Base-by-base conservation (phyloP, 2,329 filamentous ascomycete species). In the Beauveria medogensis region DNA sequence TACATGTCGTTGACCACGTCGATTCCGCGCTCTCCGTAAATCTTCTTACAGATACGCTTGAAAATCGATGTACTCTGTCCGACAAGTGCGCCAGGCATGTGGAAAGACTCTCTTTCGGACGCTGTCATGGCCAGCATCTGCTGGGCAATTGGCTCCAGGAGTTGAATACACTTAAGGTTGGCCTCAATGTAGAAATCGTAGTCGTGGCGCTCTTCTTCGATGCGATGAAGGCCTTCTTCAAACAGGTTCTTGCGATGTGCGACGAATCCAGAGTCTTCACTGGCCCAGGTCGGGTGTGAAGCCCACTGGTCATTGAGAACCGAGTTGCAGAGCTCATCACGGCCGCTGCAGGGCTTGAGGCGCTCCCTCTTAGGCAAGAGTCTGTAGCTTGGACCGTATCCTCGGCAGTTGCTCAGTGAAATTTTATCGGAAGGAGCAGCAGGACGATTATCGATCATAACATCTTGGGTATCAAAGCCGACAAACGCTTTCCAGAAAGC, bases 171-270 rank as follows among this genome's bases (percentile, higher is more conserved):
- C 67, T 96, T 92, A 63, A 89, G 85, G 69, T 94, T 96, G 9
- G 91, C 90, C 75, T 99, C 94, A 58, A 99, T 97, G 71, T 97
- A 94, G 76, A 95, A 96, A 73, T 99, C 94, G 69, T 99, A 99
- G 71, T 99, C 94, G 70, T 99, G 94, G 5, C 94, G 89, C 73
- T 99, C 94, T 74, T 99, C 94, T 74, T 99, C 94, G 63, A 99
- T 97, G 22, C 94, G 84, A 71, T 99, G 94, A 9, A 99, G 84
- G 37, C 90, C 90, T 73, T 99, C 94, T 73, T 99, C 94, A 65
- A 89, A 96, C 59, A 89, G 85, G 68, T 99, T 99, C 82, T 99
- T 99, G 64, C 93, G 86, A 75, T 99, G 94, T 14, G 94, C 94
- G 63, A 99, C 93, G 68, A 99, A 99, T 0, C 94, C 94, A 50